These are phyloP conservation scores for Pezicula carpinea DNA, from an alignment of 2,329 filamentous ascomycete species.

Conservation along the genomic window DNA sequence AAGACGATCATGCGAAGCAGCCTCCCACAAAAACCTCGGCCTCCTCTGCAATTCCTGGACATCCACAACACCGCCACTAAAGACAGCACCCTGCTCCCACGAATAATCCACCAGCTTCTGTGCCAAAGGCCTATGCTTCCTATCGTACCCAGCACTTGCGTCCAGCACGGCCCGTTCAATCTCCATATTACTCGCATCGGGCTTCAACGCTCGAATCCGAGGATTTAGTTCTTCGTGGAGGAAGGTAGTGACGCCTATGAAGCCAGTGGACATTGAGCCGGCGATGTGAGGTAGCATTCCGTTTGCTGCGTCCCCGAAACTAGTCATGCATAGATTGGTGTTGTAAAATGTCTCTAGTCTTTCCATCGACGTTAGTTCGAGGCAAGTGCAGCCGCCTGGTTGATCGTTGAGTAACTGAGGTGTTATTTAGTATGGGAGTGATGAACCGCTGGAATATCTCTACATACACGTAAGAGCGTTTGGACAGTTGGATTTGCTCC, in stretches of 20 bases:
- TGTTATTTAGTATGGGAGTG: constrained; percentile 4
- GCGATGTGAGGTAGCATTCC: constrained; percentile 11
- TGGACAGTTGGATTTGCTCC: constrained; percentile 5
- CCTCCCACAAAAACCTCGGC: constrained; percentile 9
- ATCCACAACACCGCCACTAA: constrained; percentile 7
- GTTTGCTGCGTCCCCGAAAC: constrained; percentile 10
- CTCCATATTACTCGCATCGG: constrained; percentile 8
- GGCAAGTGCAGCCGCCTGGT: constrained; percentile 3
- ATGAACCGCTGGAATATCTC: not conserved
- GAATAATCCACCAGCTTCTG: constrained; percentile 10
- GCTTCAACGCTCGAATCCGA: not conserved
- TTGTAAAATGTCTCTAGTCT: constrained; percentile 6
- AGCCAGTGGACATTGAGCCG: constrained; percentile 10
- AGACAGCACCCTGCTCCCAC: constrained; percentile 8
- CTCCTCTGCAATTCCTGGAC: constrained; percentile 4
- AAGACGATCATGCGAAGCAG: not conserved
- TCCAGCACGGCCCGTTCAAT: constrained; percentile 5
- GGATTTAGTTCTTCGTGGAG: constrained; percentile 9
- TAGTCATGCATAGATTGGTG: constrained; percentile 6
- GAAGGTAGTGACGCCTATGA: constrained; percentile 10
- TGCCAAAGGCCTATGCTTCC: constrained; percentile 7
- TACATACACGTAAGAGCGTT: constrained; percentile 6
- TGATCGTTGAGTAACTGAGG: too few species aligned
- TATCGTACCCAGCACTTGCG: constrained; percentile 5
- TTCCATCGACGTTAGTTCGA: constrained; percentile 5